Conservation (phyloP, 495 filamentous ascomycete genomes). For the Neurospora cerealis region DNA sequence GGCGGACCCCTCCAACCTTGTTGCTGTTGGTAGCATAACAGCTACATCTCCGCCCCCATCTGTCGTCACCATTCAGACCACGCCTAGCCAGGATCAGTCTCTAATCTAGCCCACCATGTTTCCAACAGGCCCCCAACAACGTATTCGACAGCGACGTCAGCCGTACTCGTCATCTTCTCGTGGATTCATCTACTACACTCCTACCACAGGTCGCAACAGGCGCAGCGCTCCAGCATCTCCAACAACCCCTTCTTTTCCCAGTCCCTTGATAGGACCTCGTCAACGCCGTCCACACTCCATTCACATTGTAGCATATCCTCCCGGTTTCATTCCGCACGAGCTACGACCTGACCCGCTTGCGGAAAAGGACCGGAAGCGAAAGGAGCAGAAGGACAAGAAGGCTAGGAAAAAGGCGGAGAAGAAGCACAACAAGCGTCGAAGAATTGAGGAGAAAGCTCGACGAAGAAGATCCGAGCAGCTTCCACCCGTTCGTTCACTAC, state of each 20-base stretch:
- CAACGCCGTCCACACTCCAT: slow-evolving; percentile 44
- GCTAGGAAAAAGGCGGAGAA: slow-evolving; percentile 14
- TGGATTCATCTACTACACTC: slow-evolving; percentile 34
- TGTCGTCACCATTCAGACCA: not conserved
- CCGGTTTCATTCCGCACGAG: slow-evolving; percentile 40
- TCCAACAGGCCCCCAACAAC: slow-evolving; percentile 18
- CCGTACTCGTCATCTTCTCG: slow-evolving; percentile 26
- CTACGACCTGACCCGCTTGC: slow-evolving; percentile 26
- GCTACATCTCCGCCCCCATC: not conserved
- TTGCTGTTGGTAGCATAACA: not conserved
- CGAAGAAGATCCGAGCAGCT: slow-evolving; percentile 20
- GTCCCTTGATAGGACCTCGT: slow-evolving; percentile 40
- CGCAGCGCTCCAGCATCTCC: slow-evolving; percentile 2
- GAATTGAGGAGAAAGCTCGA: slow-evolving; percentile 16
- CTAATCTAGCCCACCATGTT: slow-evolving; percentile 19
- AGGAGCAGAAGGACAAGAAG: slow-evolving; percentile 21
- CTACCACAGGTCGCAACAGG: slow-evolving; percentile 22
- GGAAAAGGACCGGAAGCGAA: slow-evolving; percentile 9
- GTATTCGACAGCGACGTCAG: slow-evolving; percentile 21
- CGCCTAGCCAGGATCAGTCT: not conserved
- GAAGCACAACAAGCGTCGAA: slow-evolving; percentile 11
- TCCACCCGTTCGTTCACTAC: slow-evolving; percentile 17
- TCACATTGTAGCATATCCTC: slow-evolving; percentile 44
- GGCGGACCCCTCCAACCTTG: not conserved
- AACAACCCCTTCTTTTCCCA: slow-evolving; percentile 27